A percentile compares a stretch with the other conserved stretches of the same genome.
phyloP scores from a whole-genome alignment of 2,329 filamentous ascomycete species.

The Chaetomium sp. region DNA sequence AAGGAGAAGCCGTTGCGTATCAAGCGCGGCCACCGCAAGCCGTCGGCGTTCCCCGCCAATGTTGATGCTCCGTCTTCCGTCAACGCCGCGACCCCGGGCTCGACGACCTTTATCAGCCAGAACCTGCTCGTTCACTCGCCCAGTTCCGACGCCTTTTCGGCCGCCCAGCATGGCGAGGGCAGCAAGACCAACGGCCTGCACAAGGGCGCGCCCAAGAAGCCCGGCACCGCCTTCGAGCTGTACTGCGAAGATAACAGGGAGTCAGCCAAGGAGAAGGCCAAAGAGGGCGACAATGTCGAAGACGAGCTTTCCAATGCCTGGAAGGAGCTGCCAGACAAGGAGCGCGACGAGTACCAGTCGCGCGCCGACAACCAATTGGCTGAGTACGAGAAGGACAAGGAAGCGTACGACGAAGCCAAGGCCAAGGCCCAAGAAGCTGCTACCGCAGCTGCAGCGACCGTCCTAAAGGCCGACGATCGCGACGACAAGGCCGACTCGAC shows the following conservation, averaged over 20 bases:
- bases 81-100: slow-evolving; percentile 29
- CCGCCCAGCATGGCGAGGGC: slow-evolving; percentile 23
- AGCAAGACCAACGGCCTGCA: slow-evolving; percentile 23
- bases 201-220: slow-evolving; percentile 32
- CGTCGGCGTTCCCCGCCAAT: slow-evolving; percentile 40
- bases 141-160: slow-evolving; percentile 46
- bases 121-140: slow-evolving; percentile 42
- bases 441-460: slow-evolving; percentile 24
- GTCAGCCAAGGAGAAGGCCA: slow-evolving; percentile 35
- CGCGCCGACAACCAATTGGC: slow-evolving; percentile 35
- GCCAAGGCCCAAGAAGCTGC: slow-evolving; percentile 5
- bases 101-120: slow-evolving; percentile 42
- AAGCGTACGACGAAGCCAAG: slow-evolving; percentile 30
- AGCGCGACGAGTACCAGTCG: slow-evolving; percentile 44
- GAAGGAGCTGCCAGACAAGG: slow-evolving; percentile 45
- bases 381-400: slow-evolving; percentile 39
- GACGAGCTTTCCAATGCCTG: slow-evolving; percentile 50
- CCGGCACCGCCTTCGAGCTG: slow-evolving; percentile 47
- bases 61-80: slow-evolving; percentile 30
- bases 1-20: slow-evolving; percentile 71
- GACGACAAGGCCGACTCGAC: slow-evolving; percentile 14
- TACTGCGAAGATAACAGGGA: slow-evolving; percentile 47
- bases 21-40: slow-evolving; percentile 65
- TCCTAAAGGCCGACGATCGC: slow-evolving; percentile 10
- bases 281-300: slow-evolving; percentile 33